Evolutionary conservation across 768 basidiomycete genomes (phyloP).

Genomic region (Auriscalpium microsporum): DNA sequence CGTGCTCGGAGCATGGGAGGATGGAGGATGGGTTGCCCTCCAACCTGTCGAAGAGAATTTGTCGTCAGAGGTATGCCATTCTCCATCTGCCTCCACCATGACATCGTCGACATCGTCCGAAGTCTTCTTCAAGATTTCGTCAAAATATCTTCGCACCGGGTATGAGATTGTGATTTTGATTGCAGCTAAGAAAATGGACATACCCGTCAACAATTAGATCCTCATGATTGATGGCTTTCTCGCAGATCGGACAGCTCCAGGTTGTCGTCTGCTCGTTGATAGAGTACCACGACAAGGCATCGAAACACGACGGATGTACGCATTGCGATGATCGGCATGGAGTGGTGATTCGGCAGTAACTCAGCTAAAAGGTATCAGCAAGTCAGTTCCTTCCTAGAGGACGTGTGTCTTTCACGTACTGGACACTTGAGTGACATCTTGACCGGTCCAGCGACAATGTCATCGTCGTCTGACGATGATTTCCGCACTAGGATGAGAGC

Average conservation of each 20-base stretch:
- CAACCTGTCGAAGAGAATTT: conserved; percentile 71
- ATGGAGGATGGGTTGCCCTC: conserved; percentile 41
- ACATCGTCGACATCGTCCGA: conserved; percentile 85
- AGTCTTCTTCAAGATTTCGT: conserved; percentile 70
- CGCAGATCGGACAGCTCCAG: conserved; percentile 93
- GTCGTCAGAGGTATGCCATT: conserved; percentile 92
- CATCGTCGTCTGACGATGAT: conserved; percentile 60
- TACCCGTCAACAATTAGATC: conserved; percentile 93
- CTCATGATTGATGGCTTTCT: conserved; percentile 62
- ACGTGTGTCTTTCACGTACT: conserved; percentile 38
- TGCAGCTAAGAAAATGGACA: conserved; percentile 15
- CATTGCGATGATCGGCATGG: conserved; percentile 86
- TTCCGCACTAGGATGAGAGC: conserved; percentile 39
- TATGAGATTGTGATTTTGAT: neutral
- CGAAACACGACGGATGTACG: conserved; percentile 91
- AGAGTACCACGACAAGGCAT: conserved; percentile 87
- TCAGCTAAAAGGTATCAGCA: conserved; percentile 41
- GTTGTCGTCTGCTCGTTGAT: conserved; percentile 96
- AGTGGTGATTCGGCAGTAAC: conserved; percentile 73
- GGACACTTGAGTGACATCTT: conserved; percentile 93
- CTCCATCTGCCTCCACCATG: conserved; percentile 86
- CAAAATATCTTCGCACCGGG: conserved; percentile 60
- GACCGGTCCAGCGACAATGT: conserved; percentile 83
- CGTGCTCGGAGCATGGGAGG: conserved; percentile 18
- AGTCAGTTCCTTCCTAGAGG: neutral